These are phyloP conservation scores for Termitomyces bulborhizus DNA, from an alignment of 768 basidiomycete species.

Conservation along the genomic window DNA sequence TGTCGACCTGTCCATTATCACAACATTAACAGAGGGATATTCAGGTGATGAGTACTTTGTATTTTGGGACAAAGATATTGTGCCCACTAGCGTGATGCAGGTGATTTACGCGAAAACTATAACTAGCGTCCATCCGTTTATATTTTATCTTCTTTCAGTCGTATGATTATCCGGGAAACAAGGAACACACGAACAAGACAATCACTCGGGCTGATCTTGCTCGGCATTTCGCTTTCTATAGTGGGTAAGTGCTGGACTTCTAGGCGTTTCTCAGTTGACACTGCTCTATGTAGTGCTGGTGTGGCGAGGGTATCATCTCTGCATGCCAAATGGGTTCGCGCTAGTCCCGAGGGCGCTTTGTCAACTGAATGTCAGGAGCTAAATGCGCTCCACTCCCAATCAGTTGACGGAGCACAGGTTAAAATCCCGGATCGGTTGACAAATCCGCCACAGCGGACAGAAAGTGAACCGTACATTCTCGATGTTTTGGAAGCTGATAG, in stretches of 20 bases:
- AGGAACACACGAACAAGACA: conserved; percentile 39
- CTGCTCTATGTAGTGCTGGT: conserved; percentile 33
- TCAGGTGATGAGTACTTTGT: conserved; percentile 63
- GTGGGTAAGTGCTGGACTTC: conserved; percentile 33
- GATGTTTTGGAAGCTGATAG: conserved; percentile 45
- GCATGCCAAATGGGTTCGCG: conserved; percentile 55
- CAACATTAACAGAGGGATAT: neutral
- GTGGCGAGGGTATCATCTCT: conserved; percentile 51
- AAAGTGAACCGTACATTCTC: conserved; percentile 38
- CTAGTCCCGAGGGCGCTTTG: conserved; percentile 49
- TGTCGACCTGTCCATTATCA: neutral
- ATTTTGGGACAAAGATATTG: conserved; percentile 61
- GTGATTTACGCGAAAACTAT: conserved; percentile 21
- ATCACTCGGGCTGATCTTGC: conserved; percentile 55
- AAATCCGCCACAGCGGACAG: conserved; percentile 40
- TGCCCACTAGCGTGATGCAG: conserved; percentile 49
- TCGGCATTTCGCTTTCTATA: conserved; percentile 60
- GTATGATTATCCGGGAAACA: conserved; percentile 63
- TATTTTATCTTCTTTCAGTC: conserved; percentile 30
- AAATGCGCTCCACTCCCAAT: conserved; percentile 65
- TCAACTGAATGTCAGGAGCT: conserved; percentile 64
- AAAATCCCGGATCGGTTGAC: conserved; percentile 50
- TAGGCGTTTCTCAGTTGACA: neutral
- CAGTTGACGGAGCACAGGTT: conserved; percentile 59
- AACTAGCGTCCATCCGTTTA: neutral